A percentile compares a stretch with the other conserved stretches of the same genome.
phyloP scores from a whole-genome alignment of 139 green algal genomes.

The Gonium pectorale region DNA sequence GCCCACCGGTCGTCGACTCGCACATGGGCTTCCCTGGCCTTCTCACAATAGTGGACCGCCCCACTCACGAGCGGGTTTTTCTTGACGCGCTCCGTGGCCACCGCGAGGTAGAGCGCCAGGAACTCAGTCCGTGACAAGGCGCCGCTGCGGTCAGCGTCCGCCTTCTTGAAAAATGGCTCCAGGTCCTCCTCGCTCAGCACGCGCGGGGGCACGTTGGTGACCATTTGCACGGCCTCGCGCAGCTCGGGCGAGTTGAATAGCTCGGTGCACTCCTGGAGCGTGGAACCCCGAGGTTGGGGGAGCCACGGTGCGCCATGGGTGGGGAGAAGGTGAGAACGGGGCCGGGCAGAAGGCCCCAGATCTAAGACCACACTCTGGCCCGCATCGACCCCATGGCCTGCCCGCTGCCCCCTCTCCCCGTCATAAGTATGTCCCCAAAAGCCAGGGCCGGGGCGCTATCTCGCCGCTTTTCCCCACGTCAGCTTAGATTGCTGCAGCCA shows the following conservation, averaged over 20 bases:
- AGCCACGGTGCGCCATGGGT: not conserved
- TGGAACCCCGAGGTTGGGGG: too few relatives aligned
- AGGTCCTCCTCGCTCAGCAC: not conserved
- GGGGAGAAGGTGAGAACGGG: not conserved
- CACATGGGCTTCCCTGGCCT: too few relatives aligned
- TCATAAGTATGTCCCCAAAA: not conserved
- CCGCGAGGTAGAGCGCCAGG: slow-evolving; percentile 46
- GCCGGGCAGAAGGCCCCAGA: not conserved
- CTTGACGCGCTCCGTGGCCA: slow-evolving; percentile 36
- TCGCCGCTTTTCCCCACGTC: not conserved
- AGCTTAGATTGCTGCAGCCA: not conserved
- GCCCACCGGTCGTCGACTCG: too few relatives aligned
- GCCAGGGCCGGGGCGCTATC: not conserved
- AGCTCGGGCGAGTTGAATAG: slow-evolving; percentile 36
- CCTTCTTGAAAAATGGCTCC: slow-evolving; percentile 18
- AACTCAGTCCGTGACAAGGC: slow-evolving; percentile 39
- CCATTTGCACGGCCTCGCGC: slow-evolving; percentile 3
- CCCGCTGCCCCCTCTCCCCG: not conserved
- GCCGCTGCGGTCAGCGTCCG: slow-evolving; percentile 8
- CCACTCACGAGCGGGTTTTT: slow-evolving; percentile 38
- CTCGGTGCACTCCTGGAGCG: slow-evolving; percentile 8
- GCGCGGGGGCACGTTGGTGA: slow-evolving; percentile 31
- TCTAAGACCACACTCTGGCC: not conserved
- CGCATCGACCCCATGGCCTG: not conserved
- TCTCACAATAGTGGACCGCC: not conserved